Base-by-base conservation (phyloP, 2,329 filamentous ascomycete species). In the Aspergillus aculeatus region DNA sequence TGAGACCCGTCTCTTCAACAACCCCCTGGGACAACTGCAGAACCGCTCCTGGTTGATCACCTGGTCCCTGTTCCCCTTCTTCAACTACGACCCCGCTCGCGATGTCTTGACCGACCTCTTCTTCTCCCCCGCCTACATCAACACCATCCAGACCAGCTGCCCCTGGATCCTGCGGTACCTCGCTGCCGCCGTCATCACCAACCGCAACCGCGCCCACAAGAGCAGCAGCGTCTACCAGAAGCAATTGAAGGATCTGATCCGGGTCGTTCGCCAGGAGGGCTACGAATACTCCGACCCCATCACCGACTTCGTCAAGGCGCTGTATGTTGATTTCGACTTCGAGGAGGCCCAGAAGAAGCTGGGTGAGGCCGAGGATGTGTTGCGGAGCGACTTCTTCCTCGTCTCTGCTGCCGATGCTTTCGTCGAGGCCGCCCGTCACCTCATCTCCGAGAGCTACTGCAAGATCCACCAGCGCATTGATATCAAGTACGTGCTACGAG, bases 391-490 rank as follows among this genome's bases (percentile, higher is more conserved):
- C 80, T 98, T 99, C 84, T 99, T 99, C 89, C 85, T 99, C 59
- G 86, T 90, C 58, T 89, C 87, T 21, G 86, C 90, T 3, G 88
- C 91, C 35, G 94, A 98, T 70, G 83, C 87, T 47, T 99, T 99
- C 74, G 91, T 99, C 65, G 94, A 98, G 73, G 89, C 92, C 52
- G 95, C 95, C 44, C 86, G 95, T 73, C 95, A 99, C 83, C 84
- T 99, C 62, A 98, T 99, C 77, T 98, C 94, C 57, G 95, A 99
- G 83, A 92, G 88, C 77, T 99, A 99, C 85, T 99, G 95, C 91
- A 98, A 98, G 86, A 99, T 99, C 76, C 96, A 98, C 79, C 92
- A 96, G 75, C 86, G 94, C 70, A 99, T 99, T 76, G 94, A 98
- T 77, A 98, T 99, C 77, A 92, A 93, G 85, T 88, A 76, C 71